Evolutionary conservation across 805 yeast genomes (phyloP), one percentile per base, ranked within the genome.

Genomic region (Saccharomyces mikatae): DNA sequence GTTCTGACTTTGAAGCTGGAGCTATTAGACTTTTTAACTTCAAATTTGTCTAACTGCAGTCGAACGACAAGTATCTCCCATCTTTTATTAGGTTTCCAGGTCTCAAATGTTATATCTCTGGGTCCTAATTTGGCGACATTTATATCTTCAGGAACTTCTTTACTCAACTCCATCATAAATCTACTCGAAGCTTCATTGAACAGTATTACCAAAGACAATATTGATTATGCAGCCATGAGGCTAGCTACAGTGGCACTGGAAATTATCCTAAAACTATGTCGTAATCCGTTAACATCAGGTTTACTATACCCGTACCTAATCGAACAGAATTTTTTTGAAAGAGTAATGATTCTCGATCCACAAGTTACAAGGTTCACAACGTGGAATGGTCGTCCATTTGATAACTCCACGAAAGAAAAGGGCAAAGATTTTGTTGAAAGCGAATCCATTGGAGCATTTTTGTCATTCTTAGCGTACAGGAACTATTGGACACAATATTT

Each of bases 61-160:
- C 71, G 71, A 10, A 71, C 69, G 14, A 77, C 82, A 5, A 77
- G 84, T 0, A 76, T 86, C 0, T 73, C 92, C 0, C 97, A 90
- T 65, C 84, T 85, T 60, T 67, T 92, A 8, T 74, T 92, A 1
- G 98, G 98, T 0, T 89, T 83, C 67, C 82, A 80, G 46, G 71
- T 78, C 41, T 68, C 71, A 1, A 80, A 77, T 51, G 74, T 78
- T n/a, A 71, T 83, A 22, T 67, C 80, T 0, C 66, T 83, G n/a
- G 82, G 82, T 2, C 74, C 76, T 14, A 57, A 65, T 3, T 65
- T 74, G 0, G 64, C 71, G 0, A 82, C 89, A 0, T 81, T 82
- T 26, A 77, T 85, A 51, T 70, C 70, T 2, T 78, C 88, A 0
- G 74, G 71, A 0, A 73, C 75, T 14, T 84, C 90, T 2, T 67